Base-by-base conservation (phyloP, 257 asterid genomes). In the Datura wrightii region DNA sequence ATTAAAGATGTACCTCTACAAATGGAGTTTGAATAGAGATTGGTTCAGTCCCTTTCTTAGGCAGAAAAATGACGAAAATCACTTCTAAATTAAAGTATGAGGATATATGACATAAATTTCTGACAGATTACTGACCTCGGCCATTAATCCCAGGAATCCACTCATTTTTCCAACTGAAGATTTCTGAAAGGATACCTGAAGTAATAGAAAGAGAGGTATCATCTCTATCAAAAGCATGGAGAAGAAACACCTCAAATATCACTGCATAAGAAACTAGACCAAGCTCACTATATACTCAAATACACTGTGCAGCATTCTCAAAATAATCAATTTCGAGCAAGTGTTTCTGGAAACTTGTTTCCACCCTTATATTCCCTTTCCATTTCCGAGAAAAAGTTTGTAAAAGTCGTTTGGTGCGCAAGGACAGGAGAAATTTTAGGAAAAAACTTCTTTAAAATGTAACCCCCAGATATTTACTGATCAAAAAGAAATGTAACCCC, bases 151-250 rank as follows among this genome's bases (percentile, higher is more conserved):
- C 54, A 96, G 58, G 18, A 85, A 0, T 71, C 89, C 97, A 55
- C 91, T 86, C 79, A 70, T 70, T n/a, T 85, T 69, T 76, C 91
- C 88, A 60, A 90, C 66, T 80, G 97, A 85, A 41, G 92, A 89
- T 55, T 87, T 92, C 79, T 79, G 89, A 84, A 93, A 90, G 69
- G 97, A 90, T 15, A 92, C 19, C 96, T 96, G 94, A 59, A 90
- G 80, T 87, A 85, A 85, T 31, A 74, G 66, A 82, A 82, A 83
- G 69, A 79, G 42, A 62, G 82, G 60, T 62, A 74, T 65, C 86
- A 82, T 78, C 79, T 80, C 74, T 55, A 74, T 58, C 71, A 46
- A 70, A 24, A n/a, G 6, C 71, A 79, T 67, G 54, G 50, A 66
- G 71, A 82, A 10, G n/a, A 13, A 81, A 80, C 34, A 24, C 39